Conservation (phyloP, 345 rosid species). For the Syzygium grande region DNA sequence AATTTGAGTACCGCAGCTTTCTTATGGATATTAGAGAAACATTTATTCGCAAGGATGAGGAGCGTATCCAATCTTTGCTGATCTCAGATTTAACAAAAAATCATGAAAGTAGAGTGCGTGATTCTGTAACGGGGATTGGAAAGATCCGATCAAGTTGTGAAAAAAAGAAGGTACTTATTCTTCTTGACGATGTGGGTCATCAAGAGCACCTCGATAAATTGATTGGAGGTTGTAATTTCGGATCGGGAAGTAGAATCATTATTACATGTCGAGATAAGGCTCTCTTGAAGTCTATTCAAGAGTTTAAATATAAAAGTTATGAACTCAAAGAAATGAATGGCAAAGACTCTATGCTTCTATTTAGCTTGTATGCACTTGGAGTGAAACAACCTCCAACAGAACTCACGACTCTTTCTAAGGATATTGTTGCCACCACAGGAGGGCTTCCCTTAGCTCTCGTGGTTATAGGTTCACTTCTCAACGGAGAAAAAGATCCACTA, state of each 20-base stretch:
- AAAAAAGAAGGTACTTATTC: not conserved
- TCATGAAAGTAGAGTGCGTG: too few species aligned
- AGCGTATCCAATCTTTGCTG: not conserved
- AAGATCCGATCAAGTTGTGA: accelerated
- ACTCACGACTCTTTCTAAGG: accelerated
- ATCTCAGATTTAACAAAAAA: not conserved
- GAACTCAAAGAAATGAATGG: accelerated
- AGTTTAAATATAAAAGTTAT: accelerated
- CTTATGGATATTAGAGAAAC: not conserved
- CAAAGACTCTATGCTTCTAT: accelerated
- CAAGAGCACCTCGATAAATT: not conserved
- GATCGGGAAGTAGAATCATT: accelerated
- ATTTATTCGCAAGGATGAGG: not conserved
- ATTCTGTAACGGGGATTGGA: too few species aligned
- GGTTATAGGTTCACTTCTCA: not conserved
- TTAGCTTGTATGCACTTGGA: accelerated
- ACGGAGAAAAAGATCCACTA: accelerated
- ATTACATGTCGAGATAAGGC: not conserved
- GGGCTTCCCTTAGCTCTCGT: not conserved
- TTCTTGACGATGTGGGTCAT: not conserved
- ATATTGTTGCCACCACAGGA: not conserved
- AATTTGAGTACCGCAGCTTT: not conserved
- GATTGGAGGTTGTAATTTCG: not conserved
- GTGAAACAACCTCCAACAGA: accelerated
- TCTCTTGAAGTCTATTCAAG: not conserved